Base-by-base conservation (phyloP, 2,329 filamentous ascomycete species). In the Apiospora saccharicola region DNA sequence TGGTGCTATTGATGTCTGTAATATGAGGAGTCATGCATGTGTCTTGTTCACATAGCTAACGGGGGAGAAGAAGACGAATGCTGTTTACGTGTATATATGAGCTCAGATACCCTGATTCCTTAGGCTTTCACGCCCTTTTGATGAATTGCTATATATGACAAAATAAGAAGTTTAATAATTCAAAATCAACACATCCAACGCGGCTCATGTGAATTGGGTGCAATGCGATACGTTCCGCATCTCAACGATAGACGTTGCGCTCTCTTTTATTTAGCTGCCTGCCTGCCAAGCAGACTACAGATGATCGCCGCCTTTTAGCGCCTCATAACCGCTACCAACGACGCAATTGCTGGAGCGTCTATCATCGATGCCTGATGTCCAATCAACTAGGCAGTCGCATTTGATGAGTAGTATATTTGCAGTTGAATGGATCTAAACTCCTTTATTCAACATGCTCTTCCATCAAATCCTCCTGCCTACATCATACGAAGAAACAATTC, bases 41-140 rank as follows among this genome's bases (percentile, higher is more conserved):
- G n/a, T 26, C 4, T 5, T 12, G 1, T 24, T 13, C n/a, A n/a
- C n/a, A 13, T 13, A 4, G 24, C n/a, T 24, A 10, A n/a, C 24
- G 30, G 26, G 34, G 53, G 19, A 16, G 51, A 37, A 13, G 53
- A 41, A 30, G 51, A 57, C 0, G 24, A 30, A 41, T 64, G 57
- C 57, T 64, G 57, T 64, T 64, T 64, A 64, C 34, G 57, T 64
- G 57, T 64, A 64, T 64, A 64, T 64, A 64, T 41, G 57, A 64
- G 57, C 34, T 64, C 57, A 64, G 57, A 64, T 64, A 64, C 57
- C 57, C 57, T 64, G 34, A 41, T 64, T 64, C 19, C 57, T 64
- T 41, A n/a, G 57, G 34, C 57, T 24, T 64, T 64, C 19, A 10
- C 41, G 57, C 34, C 49, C 19, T 61, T 22, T 61, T 61, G 53